Evolutionary conservation across 2,329 filamentous ascomycete genomes (phyloP), one percentile per base, ranked within the genome.

Genomic region (Talaromyces sp.): DNA sequence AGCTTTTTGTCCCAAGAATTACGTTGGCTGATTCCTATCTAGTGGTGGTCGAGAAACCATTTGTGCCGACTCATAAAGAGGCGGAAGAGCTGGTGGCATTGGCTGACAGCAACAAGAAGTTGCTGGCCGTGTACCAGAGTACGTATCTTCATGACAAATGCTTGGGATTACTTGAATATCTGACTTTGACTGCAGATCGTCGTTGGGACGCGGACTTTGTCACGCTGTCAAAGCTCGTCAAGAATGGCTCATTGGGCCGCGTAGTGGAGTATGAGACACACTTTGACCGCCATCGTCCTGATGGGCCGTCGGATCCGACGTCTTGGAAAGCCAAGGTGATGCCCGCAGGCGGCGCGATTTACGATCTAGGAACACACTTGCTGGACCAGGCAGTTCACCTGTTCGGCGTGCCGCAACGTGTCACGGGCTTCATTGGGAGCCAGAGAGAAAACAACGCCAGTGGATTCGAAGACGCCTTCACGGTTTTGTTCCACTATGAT

Each of bases 41-140:
- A 79, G 88, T 92, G 27, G 79, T 93, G 57, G 88, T 89, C 54
- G 90, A 93, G 78, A 93, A 93, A 79, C 90, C 90, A 2, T 93
- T 93, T 71, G 88, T 90, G 12, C 87, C 89, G 21, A 89, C 86
- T 1, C 79, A 83, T 1, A 79, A 83, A 61, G 86, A 92, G 74
- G 89, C 89, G 11, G 80, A 84, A 35, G 75, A 84, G 65, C 83
- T 93, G 7, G 81, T 83, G 51, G 72, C 74, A 10, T 75, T 87
- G 55, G 83, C 87, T 10, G 73, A 79, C 63, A 72, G 81, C 61
- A 72, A 80, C 53, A 73, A 77, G 41, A 79, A 79, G 59, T 70
- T 87, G 51, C 73, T 90, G 62, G 85, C 85, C 64, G 86, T 89
- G n/a, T 90, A 88, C 73, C 87, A 90, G 77, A 90, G 76, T 78